Base-by-base conservation (phyloP, 768 basidiomycete genomes). In the Xerocomus potaroensis region DNA sequence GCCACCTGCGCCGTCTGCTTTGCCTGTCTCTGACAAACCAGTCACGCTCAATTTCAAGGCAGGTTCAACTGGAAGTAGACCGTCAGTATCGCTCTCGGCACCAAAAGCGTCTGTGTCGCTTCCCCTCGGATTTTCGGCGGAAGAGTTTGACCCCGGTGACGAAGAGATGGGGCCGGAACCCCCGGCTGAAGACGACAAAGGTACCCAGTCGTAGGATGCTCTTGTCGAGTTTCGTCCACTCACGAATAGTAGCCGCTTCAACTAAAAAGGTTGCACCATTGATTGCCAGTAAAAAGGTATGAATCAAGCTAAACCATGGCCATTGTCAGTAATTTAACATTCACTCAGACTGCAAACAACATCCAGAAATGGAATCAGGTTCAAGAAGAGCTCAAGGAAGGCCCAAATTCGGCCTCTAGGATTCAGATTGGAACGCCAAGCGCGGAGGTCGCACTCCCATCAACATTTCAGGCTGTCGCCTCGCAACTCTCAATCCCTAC, bases 291-390 rank as follows among this genome's bases (percentile, higher is more conserved):
- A 90, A 83, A 74, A 92, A 91, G 83, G 91, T 85, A 56, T 30
- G 66, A 52, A 49, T 23, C 3, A 1, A 39, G 9, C 3, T 30
- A 5, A 3, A 19, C 31, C 23, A 10, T 41, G 5, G 7, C 36
- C 16, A 12, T 39, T 24, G 14, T 15, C 18, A 8, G 16, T 19
- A 8, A 15, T 39, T n/a, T 57, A 35, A 53, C 43, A 22, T 48
- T 14, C 39, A 8, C 43, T 33, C 62, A 96, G 91, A 88, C 83
- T 36, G 87, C 79, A 40, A 87, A 79, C 64, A 92, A 93, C 59
- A 97, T 99, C 62, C 84, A 78, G 59, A 97, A 98, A 64, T 99
- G 95, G 96, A 98, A 94, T 63, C 86, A 85, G 70, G 90, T 94
- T 9, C 91, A 95, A 67, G 86, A 85, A 67, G 94, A 92, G 59